phyloP scores from a whole-genome alignment of 2,329 filamentous ascomycete species.

The Xylariales sp. region DNA sequence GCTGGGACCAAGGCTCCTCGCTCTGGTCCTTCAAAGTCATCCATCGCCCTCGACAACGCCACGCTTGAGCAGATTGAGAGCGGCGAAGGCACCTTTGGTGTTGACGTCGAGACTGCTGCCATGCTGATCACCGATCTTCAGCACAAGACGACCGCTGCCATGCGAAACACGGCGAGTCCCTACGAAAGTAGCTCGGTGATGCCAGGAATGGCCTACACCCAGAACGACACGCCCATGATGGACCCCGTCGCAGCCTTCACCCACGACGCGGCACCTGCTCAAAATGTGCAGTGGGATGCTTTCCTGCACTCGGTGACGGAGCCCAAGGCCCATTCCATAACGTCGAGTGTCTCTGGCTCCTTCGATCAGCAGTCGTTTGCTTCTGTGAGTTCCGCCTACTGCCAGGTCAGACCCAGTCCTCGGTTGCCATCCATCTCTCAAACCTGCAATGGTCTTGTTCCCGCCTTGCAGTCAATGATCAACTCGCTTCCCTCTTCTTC shows the following conservation, averaged over 20 bases:
- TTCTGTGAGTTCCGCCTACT: constrained; percentile 42
- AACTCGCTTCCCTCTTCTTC: constrained; percentile 66
- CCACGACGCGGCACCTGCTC: constrained; percentile 74
- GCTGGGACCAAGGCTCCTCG: constrained; percentile 61
- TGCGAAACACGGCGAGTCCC: constrained; percentile 51
- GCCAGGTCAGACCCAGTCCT: constrained; percentile 56
- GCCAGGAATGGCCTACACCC: constrained; percentile 54
- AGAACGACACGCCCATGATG: constrained; percentile 66
- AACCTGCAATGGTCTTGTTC: constrained; percentile 53
- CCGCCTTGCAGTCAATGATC: constrained; percentile 67
- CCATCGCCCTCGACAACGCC: constrained; percentile 76
- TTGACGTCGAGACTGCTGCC: constrained; percentile 94
- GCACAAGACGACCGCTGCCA: constrained; percentile 80
- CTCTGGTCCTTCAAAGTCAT: constrained; percentile 66
- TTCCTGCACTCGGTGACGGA: constrained; percentile 71
- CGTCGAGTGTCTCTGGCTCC: constrained; percentile 59
- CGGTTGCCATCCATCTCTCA: constrained; percentile 48
- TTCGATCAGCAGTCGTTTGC: constrained; percentile 65
- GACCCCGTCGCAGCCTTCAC: constrained; percentile 74
- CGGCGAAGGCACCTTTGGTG: constrained; percentile 84
- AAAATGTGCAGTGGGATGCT: constrained; percentile 80
- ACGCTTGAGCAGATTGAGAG: constrained; percentile 90
- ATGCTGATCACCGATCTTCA: constrained; percentile 99
- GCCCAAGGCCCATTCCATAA: constrained; percentile 70
- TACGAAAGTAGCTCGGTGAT: constrained; percentile 57